Percentiles rank a stretch among this genome's conserved stretches.
These are phyloP conservation scores for Ilyonectria sp. DNA, from an alignment of 2,329 filamentous ascomycete species.

Conservation along the genomic window DNA sequence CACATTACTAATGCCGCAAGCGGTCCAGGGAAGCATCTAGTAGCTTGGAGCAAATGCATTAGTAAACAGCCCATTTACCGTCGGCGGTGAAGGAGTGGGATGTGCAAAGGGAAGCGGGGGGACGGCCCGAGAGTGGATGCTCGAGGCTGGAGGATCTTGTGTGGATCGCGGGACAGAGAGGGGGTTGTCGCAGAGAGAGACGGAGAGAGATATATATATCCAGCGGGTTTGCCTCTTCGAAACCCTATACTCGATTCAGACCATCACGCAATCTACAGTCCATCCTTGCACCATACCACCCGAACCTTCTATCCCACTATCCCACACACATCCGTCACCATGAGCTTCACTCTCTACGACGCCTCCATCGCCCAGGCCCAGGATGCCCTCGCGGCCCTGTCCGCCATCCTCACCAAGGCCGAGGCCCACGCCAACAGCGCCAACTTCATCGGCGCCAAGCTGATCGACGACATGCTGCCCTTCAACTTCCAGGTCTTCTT, in stretches of 20 bases:
- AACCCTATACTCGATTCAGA: constrained; percentile 16
- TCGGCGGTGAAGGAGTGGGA: constrained; percentile 30
- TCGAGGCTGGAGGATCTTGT: background rate
- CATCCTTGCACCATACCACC: constrained; percentile 26
- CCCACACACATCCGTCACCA: constrained; percentile 42
- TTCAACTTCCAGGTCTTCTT: constrained; percentile 59
- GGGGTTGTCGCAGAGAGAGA: background rate
- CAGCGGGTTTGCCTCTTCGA: constrained; percentile 10
- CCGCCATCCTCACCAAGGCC: constrained; percentile 55
- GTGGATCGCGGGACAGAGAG: background rate
- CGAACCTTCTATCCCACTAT: constrained; percentile 1
- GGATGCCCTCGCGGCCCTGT: constrained; percentile 52
- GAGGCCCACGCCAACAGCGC: constrained; percentile 52
- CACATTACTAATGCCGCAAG: constrained; percentile 38
- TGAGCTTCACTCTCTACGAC: constrained; percentile 61
- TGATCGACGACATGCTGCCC: constrained; percentile 61
- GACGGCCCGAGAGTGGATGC: background rate
- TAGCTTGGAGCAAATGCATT: constrained; percentile 19
- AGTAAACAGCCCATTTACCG: constrained; percentile 18
- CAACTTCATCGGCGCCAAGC: constrained; percentile 50
- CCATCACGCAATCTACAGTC: constrained; percentile 39
- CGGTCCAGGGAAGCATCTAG: constrained; percentile 34
- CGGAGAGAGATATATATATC: constrained; percentile 36
- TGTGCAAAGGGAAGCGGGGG: background rate
- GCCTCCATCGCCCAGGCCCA: constrained; percentile 51